Conservation (phyloP, 768 basidiomycete species). For the Rhodotorula kratochvilovae region DNA sequence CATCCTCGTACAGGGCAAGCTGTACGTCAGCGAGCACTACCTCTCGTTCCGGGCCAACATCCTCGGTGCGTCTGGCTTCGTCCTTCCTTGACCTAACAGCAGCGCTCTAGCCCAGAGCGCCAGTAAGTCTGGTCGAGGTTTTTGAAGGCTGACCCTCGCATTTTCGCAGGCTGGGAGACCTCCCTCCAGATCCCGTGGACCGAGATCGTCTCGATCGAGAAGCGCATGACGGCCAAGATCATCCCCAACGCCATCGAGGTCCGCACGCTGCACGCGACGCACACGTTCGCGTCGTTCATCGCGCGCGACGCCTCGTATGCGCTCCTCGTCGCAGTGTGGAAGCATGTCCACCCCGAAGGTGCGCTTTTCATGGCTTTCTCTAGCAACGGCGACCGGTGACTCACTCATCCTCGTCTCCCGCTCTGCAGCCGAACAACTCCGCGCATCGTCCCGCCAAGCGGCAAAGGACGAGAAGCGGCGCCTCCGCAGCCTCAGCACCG, state of each 20-base stretch:
- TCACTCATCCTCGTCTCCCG: background rate
- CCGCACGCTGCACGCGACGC: slow-evolving; percentile 51
- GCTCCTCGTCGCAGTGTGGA: slow-evolving; percentile 90
- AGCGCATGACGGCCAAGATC: slow-evolving; percentile 94
- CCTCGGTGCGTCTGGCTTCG: slow-evolving; percentile 16
- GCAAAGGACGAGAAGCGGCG: background rate
- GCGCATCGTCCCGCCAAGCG: background rate
- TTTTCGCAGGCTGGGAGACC: slow-evolving; percentile 53
- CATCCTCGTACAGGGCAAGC: slow-evolving; percentile 24
- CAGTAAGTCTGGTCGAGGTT: too few species aligned
- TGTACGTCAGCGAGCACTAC: slow-evolving; percentile 21
- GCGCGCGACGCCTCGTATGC: slow-evolving; percentile 89
- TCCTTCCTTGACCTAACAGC: too few species aligned
- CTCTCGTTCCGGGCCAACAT: slow-evolving; percentile 28
- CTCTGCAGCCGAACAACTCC: background rate
- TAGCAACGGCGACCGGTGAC: too few species aligned
- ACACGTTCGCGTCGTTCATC: slow-evolving; percentile 82
- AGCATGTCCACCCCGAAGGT: slow-evolving; percentile 65
- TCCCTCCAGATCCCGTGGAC: slow-evolving; percentile 79
- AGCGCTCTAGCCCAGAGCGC: too few species aligned
- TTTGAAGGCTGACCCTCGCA: background rate
- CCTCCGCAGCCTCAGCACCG: background rate
- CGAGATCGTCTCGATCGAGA: slow-evolving; percentile 80
- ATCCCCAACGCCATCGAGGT: slow-evolving; percentile 94
- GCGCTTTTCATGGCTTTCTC: slow-evolving; percentile 49